Evolutionary conservation across 306 rosid genomes (phyloP).

Genomic region (Rosa persica): DNA sequence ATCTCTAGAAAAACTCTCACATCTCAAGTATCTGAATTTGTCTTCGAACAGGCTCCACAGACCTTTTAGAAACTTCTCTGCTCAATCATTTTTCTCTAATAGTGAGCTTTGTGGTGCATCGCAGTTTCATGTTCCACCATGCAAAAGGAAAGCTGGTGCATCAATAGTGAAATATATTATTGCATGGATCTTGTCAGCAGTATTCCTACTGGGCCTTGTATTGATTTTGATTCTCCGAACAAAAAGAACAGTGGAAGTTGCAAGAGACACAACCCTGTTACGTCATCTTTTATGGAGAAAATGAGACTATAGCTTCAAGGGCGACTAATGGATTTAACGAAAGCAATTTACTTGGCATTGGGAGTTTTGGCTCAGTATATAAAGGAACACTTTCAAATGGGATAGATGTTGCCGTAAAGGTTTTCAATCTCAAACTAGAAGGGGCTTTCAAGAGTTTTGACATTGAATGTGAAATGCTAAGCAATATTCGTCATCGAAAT

Average conservation of each 20-base stretch:
- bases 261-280: background rate
- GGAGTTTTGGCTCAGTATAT: slow-evolving; percentile 12
- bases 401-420: slow-evolving; percentile 19
- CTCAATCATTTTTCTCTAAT: no score
- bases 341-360: slow-evolving; percentile 12
- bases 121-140: no score
- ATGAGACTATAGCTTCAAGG: slow-evolving; percentile 12
- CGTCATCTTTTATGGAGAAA: background rate
- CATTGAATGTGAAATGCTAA: slow-evolving; percentile 1
- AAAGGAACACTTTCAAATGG: no score
- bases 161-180: no score
- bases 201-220: background rate
- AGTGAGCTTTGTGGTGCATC: no score
- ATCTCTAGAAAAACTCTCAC: no score
- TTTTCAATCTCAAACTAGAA: slow-evolving; percentile 21
- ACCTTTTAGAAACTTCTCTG: no score
- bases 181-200: no score
- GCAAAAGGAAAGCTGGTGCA: no score
- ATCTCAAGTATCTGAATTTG: no score
- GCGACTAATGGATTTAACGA: slow-evolving; percentile 22
- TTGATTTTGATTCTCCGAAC: background rate
- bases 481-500: background rate
- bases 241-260: background rate
- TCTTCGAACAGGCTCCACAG: no score
- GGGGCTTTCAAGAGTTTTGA: slow-evolving; percentile 4